These are phyloP conservation scores for Artemisia tridentata DNA, from an alignment of 129 eudicot species.

Conservation along the genomic window DNA sequence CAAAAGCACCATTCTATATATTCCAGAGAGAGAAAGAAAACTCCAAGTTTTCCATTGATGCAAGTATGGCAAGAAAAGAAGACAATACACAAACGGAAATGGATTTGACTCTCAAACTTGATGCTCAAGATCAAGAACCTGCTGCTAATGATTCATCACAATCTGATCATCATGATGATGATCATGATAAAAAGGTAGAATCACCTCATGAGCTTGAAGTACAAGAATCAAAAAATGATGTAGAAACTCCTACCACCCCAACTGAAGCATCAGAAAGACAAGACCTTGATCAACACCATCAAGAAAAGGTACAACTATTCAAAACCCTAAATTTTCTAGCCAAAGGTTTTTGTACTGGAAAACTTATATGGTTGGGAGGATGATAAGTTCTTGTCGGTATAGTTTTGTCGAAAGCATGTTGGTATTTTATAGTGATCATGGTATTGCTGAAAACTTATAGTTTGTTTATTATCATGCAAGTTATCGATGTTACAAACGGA, in stretches of 20 bases:
- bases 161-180: conserved; percentile 24
- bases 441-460: too few relatives aligned
- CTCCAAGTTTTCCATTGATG: conserved; percentile 20
- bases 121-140: conserved; percentile 44
- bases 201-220: conserved; percentile 23
- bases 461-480: conserved; percentile 30
- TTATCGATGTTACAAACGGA: conserved; percentile 50
- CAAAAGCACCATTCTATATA: conserved; percentile 41
- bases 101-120: conserved; percentile 66
- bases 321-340: conserved; percentile 20
- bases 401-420: too few relatives aligned
- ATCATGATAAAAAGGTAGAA: conserved; percentile 12
- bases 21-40: conserved; percentile 20
- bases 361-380: conserved; percentile 13
- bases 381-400: too few relatives aligned
- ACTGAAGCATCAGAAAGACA: conserved; percentile 27
- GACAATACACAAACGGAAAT: conserved; percentile 40
- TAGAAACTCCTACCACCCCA: conserved; percentile 18
- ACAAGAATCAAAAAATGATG: conserved; percentile 19
- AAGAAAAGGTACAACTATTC: conserved; percentile 36
- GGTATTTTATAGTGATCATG: too few relatives aligned
- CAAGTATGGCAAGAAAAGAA: conserved; percentile 35
- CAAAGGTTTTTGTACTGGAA: too few relatives aligned
- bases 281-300: conserved; percentile 25
- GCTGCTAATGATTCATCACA: conserved; percentile 26